These are phyloP conservation scores for Cucumis hystrix DNA, from an alignment of 306 rosid species.

Conservation along the genomic window DNA sequence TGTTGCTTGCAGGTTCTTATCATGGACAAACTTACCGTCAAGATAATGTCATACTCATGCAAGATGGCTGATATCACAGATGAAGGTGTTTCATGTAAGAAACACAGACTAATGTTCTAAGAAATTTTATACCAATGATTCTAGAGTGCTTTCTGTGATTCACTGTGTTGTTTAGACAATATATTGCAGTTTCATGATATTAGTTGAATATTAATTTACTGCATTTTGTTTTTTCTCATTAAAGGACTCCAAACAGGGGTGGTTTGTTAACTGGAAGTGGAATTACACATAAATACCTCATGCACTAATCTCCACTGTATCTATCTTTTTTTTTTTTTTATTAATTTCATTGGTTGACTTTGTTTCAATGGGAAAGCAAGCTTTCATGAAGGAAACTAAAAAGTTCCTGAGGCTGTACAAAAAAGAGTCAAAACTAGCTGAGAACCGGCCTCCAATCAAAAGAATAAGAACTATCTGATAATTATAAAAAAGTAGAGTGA, in stretches of 20 bases:
- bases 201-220: not conserved
- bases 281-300: not conserved
- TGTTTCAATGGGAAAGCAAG: not conserved
- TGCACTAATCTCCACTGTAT: not conserved
- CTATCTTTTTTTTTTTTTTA: not conserved
- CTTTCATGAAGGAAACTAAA: not conserved
- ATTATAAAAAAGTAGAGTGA: not conserved
- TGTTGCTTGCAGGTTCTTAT: constrained; percentile 65
- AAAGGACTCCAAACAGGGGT: not conserved
- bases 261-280: not conserved
- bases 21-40: constrained; percentile 91
- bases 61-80: constrained; percentile 96
- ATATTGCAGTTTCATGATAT: not conserved
- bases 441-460: not conserved
- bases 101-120: not conserved
- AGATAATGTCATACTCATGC: constrained; percentile 93
- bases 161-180: not conserved
- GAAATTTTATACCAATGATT: not conserved
- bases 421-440: not conserved
- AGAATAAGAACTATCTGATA: not conserved
- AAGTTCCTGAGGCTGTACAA: not conserved
- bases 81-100: constrained; percentile 97
- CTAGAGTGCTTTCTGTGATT: constrained; percentile 7
- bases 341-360: not conserved
- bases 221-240: not conserved